Evolutionary conservation across 75 land plant genomes (phyloP), one percentile per base, ranked within the genome.

Genomic region (Ceratopteris richardii): DNA sequence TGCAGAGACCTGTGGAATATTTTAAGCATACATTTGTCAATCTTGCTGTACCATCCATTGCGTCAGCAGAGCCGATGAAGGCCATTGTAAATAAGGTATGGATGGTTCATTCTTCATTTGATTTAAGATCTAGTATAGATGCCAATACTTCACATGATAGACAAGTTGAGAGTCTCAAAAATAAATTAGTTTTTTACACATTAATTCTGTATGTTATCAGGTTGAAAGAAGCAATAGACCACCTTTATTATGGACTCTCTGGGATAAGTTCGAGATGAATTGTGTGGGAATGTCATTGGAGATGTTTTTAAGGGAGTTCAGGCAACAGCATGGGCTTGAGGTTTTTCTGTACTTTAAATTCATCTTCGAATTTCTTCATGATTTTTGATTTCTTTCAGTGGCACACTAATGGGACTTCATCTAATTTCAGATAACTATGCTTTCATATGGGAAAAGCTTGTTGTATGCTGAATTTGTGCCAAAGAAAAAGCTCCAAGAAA

Each of bases 191-290:
- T 40, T 31, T 61, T 31, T 21, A 50, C 37, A 28, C 21, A 7
- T 29, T 13, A 27, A 28, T 17, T 58, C 27, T 58, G 64, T 19
- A 58, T 23, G 22, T 22, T 67, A 40, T 39, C 72, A 77, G 80
- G 80, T 77, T 51, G 63, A 66, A 63, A 67, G 80, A 22, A 46
- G 43, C 12, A 56, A 67, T 39, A 57, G 37, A 31, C 67, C 54
- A 14, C 78, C 78, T 47, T 40, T 77, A 24, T 28, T 60, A 20
- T 77, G 80, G 80, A 77, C 80, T 4, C 61, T 77, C 7, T 77
- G 80, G 80, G 80, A 77, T 31, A 77, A 67, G 58, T 77, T 77
- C 57, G 80, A 77, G 57, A 77, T 77, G 80, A 66, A 74, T 33
- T 77, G 80, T 66, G 63, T 63, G 25, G 77, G 78, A 44, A 63